phyloP scores from a whole-genome alignment of 345 rosid genomes.

The Citrus inodora region DNA sequence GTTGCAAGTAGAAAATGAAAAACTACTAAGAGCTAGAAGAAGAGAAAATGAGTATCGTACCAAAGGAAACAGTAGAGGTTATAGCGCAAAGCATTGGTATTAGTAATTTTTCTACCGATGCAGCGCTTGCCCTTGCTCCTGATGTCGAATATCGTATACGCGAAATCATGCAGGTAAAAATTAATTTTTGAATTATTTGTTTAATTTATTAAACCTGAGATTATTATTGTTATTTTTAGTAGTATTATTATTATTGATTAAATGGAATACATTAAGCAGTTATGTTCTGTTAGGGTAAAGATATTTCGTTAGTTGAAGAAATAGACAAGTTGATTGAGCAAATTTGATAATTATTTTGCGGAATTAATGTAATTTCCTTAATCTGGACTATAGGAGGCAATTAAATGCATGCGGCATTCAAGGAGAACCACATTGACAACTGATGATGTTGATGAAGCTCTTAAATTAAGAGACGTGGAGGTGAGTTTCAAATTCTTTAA shows the following conservation, averaged over 20 bases:
- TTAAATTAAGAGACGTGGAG: constrained; percentile 81
- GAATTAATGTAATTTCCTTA: constrained; percentile 7
- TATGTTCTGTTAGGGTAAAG: not conserved
- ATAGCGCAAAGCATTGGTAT: constrained; percentile 86
- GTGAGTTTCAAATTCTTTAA: constrained; percentile 28
- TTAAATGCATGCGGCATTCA: constrained; percentile 96
- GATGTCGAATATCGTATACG: constrained; percentile 94
- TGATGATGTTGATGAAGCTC: constrained; percentile 84
- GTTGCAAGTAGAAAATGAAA: not conserved
- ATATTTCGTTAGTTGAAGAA: not conserved
- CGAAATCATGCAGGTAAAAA: constrained; percentile 79
- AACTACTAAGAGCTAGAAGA: not conserved
- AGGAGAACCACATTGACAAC: constrained; percentile 68
- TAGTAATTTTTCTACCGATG: constrained; percentile 62
- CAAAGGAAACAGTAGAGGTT: constrained; percentile 87
- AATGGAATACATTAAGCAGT: not conserved
- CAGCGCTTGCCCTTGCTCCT: constrained; percentile 82
- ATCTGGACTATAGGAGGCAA: constrained; percentile 61
- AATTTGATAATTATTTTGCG: not conserved
- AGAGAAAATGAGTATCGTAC: constrained; percentile 68
- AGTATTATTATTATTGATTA: not conserved
- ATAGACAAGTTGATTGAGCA: not conserved
- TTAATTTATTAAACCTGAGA: not conserved
- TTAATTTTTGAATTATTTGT: not conserved
- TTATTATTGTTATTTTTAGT: not conserved